These are phyloP conservation scores for Arthroderma uncinatum DNA, from an alignment of 2,329 filamentous ascomycete species.

Conservation along the genomic window DNA sequence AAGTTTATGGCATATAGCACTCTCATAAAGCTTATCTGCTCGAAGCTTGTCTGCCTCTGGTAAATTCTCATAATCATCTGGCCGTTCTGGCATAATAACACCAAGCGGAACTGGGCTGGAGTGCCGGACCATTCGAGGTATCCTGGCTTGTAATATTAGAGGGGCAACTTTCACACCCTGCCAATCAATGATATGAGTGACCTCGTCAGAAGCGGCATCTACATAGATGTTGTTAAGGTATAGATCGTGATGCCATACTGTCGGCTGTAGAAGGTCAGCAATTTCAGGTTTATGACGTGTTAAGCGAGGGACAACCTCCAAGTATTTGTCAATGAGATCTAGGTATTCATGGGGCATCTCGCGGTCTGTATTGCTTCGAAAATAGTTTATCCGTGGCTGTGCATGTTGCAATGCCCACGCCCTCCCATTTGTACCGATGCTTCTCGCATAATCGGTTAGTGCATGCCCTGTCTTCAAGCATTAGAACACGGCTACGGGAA, in stretches of 20 bases:
- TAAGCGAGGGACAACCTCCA: slow-evolving; percentile 13
- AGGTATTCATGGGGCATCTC: slow-evolving; percentile 14
- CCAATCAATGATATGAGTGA: slow-evolving; percentile 34
- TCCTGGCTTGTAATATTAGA: slow-evolving; percentile 27
- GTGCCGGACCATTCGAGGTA: slow-evolving; percentile 25
- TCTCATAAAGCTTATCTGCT: not conserved
- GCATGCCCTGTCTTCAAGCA: slow-evolving; percentile 21
- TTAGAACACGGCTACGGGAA: not conserved
- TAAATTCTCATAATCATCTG: not conserved
- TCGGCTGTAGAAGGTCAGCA: slow-evolving; percentile 12
- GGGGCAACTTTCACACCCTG: slow-evolving; percentile 29
- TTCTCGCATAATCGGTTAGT: slow-evolving; percentile 11
- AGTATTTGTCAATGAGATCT: slow-evolving; percentile 15
- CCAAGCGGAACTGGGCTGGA: slow-evolving; percentile 14
- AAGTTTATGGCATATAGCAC: not conserved
- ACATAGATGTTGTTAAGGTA: slow-evolving; percentile 25
- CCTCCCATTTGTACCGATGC: slow-evolving; percentile 15
- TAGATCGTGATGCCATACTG: slow-evolving; percentile 21
- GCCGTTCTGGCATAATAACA: too few relatives aligned
- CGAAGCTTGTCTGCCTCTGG: not conserved
- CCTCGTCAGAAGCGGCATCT: slow-evolving; percentile 19
- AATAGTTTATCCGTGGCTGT: slow-evolving; percentile 14
- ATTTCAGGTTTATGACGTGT: slow-evolving; percentile 8
- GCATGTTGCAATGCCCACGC: slow-evolving; percentile 6
- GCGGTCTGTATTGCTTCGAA: slow-evolving; percentile 13